Base-by-base conservation (phyloP, 148 eudicot species). In the Spergularia marina region DNA sequence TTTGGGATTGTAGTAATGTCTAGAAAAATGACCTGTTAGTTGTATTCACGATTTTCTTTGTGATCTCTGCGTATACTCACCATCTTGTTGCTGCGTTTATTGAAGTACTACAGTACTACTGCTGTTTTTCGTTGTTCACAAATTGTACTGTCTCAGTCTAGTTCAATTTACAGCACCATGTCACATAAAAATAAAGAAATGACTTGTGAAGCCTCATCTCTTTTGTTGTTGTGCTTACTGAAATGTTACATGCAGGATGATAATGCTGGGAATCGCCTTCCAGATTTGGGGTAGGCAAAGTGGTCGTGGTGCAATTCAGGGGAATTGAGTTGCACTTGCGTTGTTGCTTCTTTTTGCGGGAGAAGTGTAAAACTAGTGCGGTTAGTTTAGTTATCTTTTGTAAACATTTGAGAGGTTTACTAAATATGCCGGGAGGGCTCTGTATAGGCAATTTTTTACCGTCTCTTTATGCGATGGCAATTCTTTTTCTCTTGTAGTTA, bases 211-310 rank as follows among this genome's bases (percentile, higher is more conserved):
- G 10, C 16, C n/a, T 3, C 17, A 16, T 6, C 6, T 23, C 6
- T 10, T 21, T 7, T 54, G 25, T 7, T 54, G 25, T 16, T 39
- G 21, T 41, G 34, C 47, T 67, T 55, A 68, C 57, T 47, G 17
- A 15, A 57, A 21, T 76, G 25, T 58, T 39, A 25, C 47, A 17
- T 68, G 63, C 71, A 76, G 78, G 78, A 68, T 47, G 78, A 68
- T 25, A 68, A 76, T 68, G 72, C 78, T 16, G 73, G 47, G 13
- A 76, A 53, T 76, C 53, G 16, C 21, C 18, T 65, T 44, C 78
- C 34, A 65, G 68, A 44, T 68, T 16, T 58, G n/a, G 63, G 41
- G 17, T 69, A 76, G 53, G 73, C 44, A 63, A 64, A 44, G 49
- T 9, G 49, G 49, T 44, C 49, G 5, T 44, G 49, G 49, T 44